Evolutionary conservation across 1,139 yeast species (phyloP), one percentile per base, ranked within the genome.

Genomic region (Protomyces gravidus): DNA sequence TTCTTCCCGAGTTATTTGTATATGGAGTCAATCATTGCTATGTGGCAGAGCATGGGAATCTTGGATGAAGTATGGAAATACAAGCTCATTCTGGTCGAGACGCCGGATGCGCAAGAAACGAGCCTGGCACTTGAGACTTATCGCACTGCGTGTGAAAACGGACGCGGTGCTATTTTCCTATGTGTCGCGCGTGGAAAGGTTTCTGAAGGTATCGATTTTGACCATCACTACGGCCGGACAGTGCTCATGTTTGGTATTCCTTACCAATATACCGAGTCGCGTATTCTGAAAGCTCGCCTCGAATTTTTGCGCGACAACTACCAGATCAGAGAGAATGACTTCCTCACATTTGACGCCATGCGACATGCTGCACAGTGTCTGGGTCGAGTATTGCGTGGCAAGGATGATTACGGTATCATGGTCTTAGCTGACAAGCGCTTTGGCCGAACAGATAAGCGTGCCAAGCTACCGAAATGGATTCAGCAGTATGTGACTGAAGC

Each of bases 161-260:
- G 99, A 4, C 79, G 98, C 65, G 99, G 99, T 1, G 99, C 99
- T 0, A 90, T 94, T 1, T 79, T 92, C 69, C 78, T 92, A 49
- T 89, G 97, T 42, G 99, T 92, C 65, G 99, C 99, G 30, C 90
- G 99, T 79, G 99, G 99, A 6, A 92, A 92, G 70, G 97, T 92
- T 1, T 87, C 96, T 1, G 99, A 92, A 74, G 99, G 99, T 63
- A 92, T 92, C 68, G 99, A 92, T 89, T 92, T 92, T 75, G 98
- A 94, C 70, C 97, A 92, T 71, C 98, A 92, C 66, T 92, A 88
- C 71, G 99, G 98, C 15, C 82, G 99, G 68, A 89, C 98, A 0
- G 99, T 92, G 65, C 78, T 92, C 65, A 90, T 92, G 97, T 90
- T 94, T 74, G 99, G 99, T 65, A 62, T 92, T 65, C 99, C 99